phyloP scores from a whole-genome alignment of 2,329 filamentous ascomycete species.

The Hypoxylon sp. region DNA sequence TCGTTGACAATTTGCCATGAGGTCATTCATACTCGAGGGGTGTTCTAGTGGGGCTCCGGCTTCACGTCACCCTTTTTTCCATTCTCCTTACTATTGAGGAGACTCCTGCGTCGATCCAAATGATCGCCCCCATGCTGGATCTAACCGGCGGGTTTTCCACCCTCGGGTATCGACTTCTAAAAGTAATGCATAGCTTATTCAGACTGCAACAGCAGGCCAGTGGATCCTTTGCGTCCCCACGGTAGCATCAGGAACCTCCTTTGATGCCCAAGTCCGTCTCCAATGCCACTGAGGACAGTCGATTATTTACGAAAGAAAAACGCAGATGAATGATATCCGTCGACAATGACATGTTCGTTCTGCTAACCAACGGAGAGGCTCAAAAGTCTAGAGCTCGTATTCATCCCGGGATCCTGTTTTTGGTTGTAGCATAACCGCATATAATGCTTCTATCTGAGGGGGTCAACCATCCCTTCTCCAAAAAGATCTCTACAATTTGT shows the following conservation, averaged over 20 bases:
- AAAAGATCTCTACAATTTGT: constrained; percentile 37
- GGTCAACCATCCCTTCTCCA: constrained; percentile 8
- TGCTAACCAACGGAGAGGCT: constrained; percentile 12
- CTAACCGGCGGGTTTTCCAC: constrained; percentile 46
- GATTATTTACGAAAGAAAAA: constrained; percentile 19
- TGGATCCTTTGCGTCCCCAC: constrained; percentile 38
- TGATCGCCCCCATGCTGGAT: constrained; percentile 46
- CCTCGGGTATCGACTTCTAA: constrained; percentile 45
- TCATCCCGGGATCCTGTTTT: constrained; percentile 13
- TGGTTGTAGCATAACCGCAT: constrained; percentile 15
- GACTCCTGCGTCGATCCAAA: constrained; percentile 43
- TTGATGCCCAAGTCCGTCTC: constrained; percentile 37
- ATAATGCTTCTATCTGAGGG: constrained; percentile 12
- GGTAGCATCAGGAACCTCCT: constrained; percentile 29
- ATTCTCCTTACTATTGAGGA: constrained; percentile 44
- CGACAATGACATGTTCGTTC: constrained; percentile 6
- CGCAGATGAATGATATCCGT: constrained; percentile 6
- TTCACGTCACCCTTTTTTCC: constrained; percentile 34
- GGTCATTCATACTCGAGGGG: constrained; percentile 41
- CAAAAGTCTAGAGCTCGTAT: constrained; percentile 10
- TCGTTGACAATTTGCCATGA: constrained; percentile 49
- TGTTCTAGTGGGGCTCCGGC: constrained; percentile 27
- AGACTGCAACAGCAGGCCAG: constrained; percentile 44
- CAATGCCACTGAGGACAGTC: constrained; percentile 23
- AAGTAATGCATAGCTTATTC: constrained; percentile 47